Evolutionary conservation across 225 moss, liverwort and hornwort genomes (phyloP).

Genomic region (Neckera pumila): DNA sequence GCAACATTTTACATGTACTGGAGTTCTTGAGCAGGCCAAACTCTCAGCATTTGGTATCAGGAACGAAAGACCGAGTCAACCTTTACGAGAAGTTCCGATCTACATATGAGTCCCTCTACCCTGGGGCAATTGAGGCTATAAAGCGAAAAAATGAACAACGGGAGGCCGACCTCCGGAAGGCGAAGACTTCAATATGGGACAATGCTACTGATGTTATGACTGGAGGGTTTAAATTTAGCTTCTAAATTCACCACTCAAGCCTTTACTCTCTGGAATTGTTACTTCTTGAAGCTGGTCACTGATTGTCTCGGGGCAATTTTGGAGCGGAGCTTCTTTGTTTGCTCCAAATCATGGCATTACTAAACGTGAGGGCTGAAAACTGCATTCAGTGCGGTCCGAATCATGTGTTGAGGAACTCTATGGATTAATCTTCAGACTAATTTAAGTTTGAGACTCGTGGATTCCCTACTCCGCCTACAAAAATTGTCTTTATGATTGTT

Average conservation of each 20-base stretch:
- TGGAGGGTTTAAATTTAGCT: slow-evolving; percentile 80
- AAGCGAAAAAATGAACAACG: slow-evolving; percentile 20
- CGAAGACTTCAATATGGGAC: slow-evolving; percentile 70
- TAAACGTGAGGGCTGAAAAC: neutral
- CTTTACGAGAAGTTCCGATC: slow-evolving; percentile 57
- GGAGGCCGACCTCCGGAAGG: slow-evolving; percentile 23
- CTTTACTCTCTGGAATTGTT: neutral
- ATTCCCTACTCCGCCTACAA: neutral
- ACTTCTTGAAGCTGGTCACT: neutral
- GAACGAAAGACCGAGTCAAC: slow-evolving; percentile 70
- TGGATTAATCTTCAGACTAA: neutral
- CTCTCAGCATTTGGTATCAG: slow-evolving; percentile 78
- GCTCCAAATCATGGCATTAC: neutral
- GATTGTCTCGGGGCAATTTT: neutral
- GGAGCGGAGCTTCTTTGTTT: neutral
- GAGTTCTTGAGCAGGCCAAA: slow-evolving; percentile 89
- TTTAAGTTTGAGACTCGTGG: neutral
- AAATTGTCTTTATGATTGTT: neutral
- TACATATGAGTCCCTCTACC: slow-evolving; percentile 47
- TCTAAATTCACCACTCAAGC: slow-evolving; percentile 1
- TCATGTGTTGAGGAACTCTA: neutral
- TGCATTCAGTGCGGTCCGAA: neutral
- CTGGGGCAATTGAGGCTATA: slow-evolving; percentile 43
- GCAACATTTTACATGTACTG: slow-evolving; percentile 69
- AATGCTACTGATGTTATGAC: slow-evolving; percentile 50